Conservation (phyloP, 2,329 filamentous ascomycete species). For the Mariannaea sp. region DNA sequence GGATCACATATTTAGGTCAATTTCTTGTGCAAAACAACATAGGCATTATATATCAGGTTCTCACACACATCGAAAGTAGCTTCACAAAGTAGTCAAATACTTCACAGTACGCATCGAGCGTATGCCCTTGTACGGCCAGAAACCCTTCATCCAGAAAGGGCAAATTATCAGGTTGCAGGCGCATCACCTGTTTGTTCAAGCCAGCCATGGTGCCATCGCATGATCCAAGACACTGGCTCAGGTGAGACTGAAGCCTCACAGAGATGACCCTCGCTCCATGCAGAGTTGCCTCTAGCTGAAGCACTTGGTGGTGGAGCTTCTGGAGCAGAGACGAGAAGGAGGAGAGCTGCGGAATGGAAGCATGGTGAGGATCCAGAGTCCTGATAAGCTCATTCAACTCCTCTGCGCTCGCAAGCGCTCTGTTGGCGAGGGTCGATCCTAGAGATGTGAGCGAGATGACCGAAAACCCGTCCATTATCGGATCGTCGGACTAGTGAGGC, state of each 20-base stretch:
- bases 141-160: conserved; percentile 33
- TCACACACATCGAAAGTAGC: conserved; percentile 33
- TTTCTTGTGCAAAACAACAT: too few species aligned
- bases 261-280: conserved; percentile 36
- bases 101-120: conserved; percentile 33
- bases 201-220: conserved; percentile 39
- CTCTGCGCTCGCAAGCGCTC: conserved; percentile 35
- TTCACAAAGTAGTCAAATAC: conserved; percentile 35
- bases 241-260: conserved; percentile 35
- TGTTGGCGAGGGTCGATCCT: conserved; percentile 40
- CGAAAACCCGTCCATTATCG: conserved; percentile 43
- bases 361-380: conserved; percentile 18
- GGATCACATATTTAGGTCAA: not conserved
- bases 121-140: conserved; percentile 33
- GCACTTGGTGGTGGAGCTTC: conserved; percentile 33
- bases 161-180: conserved; percentile 37
- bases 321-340: conserved; percentile 33
- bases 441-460: conserved; percentile 41
- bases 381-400: conserved; percentile 40
- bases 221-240: conserved; percentile 36
- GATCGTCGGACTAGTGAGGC: not conserved
- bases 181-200: conserved; percentile 43
- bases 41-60: not conserved
- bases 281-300: conserved; percentile 37
- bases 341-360: conserved; percentile 27